These are phyloP conservation scores for Cyclostephanos invisitatus DNA, from an alignment of 108 stramenopile species.

Conservation along the genomic window DNA sequence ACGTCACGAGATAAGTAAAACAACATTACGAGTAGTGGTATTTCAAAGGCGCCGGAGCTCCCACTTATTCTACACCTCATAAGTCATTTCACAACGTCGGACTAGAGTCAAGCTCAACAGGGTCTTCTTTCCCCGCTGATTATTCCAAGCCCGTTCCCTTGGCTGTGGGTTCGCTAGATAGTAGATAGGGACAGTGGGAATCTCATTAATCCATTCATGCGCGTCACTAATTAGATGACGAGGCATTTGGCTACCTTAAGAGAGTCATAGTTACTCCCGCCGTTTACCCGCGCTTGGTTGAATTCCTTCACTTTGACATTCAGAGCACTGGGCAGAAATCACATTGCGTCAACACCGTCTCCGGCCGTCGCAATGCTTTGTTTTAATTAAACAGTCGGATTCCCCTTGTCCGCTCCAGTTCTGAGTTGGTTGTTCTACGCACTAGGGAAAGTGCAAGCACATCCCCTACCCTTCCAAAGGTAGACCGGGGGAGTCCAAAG, in stretches of 20 bases:
- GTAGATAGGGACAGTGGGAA: conserved; percentile 96
- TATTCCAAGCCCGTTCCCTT: conserved; percentile 94
- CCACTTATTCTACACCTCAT: conserved; percentile 97
- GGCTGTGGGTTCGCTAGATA: conserved; percentile 97
- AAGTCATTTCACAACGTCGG: conserved; percentile 97
- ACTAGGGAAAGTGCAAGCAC: conserved; percentile 49
- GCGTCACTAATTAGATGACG: conserved; percentile 89
- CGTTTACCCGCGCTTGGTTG: conserved; percentile 89
- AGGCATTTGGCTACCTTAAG: conserved; percentile 96
- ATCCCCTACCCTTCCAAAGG: conserved; percentile 58
- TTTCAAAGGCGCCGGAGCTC: conserved; percentile 92
- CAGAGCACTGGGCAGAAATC: conserved; percentile 90
- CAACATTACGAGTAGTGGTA: conserved; percentile 97
- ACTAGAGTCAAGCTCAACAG: conserved; percentile 99
- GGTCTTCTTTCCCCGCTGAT: conserved; percentile 95
- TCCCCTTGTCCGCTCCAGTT: conserved; percentile 90
- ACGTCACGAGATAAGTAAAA: conserved; percentile 95
- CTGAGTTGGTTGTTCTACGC: conserved; percentile 83
- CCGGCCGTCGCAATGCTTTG: conserved; percentile 87
- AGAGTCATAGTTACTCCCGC: conserved; percentile 96
- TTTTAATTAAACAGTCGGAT: conserved; percentile 91
- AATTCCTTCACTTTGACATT: conserved; percentile 90
- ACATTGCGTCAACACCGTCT: conserved; percentile 89
- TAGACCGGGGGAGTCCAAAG: conserved; percentile 63
- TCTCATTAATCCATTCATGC: conserved; percentile 92